A percentile compares a stretch with the other conserved stretches of the same genome.
Conservation (phyloP, 768 basidiomycete species). For the Hygrophoropsis aurantiaca region DNA sequence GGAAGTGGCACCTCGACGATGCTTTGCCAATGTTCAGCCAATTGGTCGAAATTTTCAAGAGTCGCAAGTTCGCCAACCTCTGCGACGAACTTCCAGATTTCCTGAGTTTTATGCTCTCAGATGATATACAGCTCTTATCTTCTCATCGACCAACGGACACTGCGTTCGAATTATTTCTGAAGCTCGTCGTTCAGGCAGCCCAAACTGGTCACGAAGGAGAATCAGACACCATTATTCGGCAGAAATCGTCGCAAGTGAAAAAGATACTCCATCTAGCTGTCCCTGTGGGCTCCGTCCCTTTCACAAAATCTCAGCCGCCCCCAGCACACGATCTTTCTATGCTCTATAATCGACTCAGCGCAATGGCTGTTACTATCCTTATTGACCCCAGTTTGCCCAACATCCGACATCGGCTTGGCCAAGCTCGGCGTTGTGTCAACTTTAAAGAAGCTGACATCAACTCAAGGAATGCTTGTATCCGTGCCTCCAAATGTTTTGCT, state of each 20-base stretch:
- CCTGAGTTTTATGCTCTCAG: conserved; percentile 64
- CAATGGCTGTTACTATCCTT: conserved; percentile 67
- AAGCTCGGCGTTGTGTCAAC: conserved; percentile 63
- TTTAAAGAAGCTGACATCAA: conserved; percentile 65
- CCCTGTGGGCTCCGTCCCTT: conserved; percentile 69
- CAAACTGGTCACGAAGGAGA: conserved; percentile 14
- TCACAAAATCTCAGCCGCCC: conserved; percentile 53
- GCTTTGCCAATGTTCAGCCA: conserved; percentile 58
- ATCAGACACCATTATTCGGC: conserved; percentile 8
- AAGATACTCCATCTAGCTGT: conserved; percentile 72
- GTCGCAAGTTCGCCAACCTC: conserved; percentile 74
- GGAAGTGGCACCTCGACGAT: conserved; percentile 71
- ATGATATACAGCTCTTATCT: conserved; percentile 53
- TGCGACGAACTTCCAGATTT: conserved; percentile 60
- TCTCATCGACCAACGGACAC: conserved; percentile 58
- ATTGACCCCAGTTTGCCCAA: conserved; percentile 56
- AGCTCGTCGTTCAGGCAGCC: conserved; percentile 69
- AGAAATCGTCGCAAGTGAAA: conserved; percentile 46
- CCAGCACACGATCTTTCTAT: conserved; percentile 60
- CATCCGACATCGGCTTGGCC: conserved; percentile 54
- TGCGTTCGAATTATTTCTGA: conserved; percentile 77
- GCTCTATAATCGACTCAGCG: conserved; percentile 80
- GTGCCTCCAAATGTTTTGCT: conserved; percentile 70
- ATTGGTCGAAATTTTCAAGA: conserved; percentile 72
- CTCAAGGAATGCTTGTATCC: conserved; percentile 70